phyloP scores from a whole-genome alignment of 2,329 filamentous ascomycete genomes.

The Elsinoe necatrix region DNA sequence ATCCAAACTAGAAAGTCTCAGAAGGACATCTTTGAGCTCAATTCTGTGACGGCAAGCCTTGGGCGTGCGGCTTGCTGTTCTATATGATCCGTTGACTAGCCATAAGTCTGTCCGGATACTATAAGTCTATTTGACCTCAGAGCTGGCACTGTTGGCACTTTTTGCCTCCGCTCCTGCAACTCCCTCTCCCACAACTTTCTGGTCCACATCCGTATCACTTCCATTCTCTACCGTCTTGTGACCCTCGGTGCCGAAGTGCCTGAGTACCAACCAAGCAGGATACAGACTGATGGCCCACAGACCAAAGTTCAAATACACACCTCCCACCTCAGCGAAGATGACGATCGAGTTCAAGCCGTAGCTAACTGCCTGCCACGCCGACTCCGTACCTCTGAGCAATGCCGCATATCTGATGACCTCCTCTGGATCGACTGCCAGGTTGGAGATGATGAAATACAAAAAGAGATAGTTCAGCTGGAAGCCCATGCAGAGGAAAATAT shows the following conservation, averaged over 20 bases:
- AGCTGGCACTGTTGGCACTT: background rate
- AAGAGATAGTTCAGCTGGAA: conserved; percentile 70
- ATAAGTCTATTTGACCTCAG: background rate
- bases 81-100: too few relatives aligned
- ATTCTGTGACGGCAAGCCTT: too few relatives aligned
- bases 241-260: conserved; percentile 41
- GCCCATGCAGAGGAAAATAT: conserved; percentile 56
- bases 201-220: background rate
- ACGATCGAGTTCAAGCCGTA: conserved; percentile 58
- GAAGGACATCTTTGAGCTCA: too few relatives aligned
- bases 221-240: conserved; percentile 1
- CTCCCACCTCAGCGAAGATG: conserved; percentile 57
- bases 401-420: conserved; percentile 62
- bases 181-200: background rate
- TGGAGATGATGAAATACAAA: conserved; percentile 63
- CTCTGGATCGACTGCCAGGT: conserved; percentile 52
- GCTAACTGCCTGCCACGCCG: conserved; percentile 63
- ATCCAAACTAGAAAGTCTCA: background rate
- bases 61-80: too few relatives aligned
- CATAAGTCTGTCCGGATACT: too few relatives aligned
- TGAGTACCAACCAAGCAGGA: conserved; percentile 60
- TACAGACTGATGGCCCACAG: conserved; percentile 57
- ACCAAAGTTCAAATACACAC: conserved; percentile 61
- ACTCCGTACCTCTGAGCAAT: conserved; percentile 61
- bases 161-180: background rate